Evolutionary conservation across 306 rosid species (phyloP).

Genomic region (Pyrus pyrifolia): DNA sequence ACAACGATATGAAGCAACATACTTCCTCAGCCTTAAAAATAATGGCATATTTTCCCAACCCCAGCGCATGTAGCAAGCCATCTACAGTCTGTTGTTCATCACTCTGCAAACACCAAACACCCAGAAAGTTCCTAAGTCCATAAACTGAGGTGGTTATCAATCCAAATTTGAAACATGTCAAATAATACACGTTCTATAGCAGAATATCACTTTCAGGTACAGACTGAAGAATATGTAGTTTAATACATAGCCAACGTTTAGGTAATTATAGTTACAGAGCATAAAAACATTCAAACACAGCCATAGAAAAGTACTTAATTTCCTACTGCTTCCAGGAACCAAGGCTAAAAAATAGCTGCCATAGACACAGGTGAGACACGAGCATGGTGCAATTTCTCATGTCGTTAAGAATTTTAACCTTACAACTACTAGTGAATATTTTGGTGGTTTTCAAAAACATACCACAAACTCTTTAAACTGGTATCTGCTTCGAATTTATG

Average conservation of each 20-base stretch:
- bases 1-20: slow-evolving; percentile 29
- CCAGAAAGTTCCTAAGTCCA: not conserved
- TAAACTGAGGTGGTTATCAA: not conserved
- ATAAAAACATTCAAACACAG: not conserved
- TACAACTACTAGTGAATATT: not conserved
- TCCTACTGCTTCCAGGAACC: not conserved
- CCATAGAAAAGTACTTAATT: not conserved
- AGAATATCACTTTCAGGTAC: not conserved
- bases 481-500: not conserved
- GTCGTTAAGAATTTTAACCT: not conserved
- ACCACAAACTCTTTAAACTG: not conserved
- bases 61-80: slow-evolving; percentile 65
- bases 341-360: not conserved
- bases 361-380: not conserved
- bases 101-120: slow-evolving; percentile 37
- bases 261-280: not conserved
- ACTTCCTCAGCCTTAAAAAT: slow-evolving; percentile 95
- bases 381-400: not conserved
- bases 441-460: not conserved
- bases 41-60: slow-evolving; percentile 77
- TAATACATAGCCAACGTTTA: no score
- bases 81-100: slow-evolving; percentile 73
- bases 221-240: not conserved
- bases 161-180: not conserved
- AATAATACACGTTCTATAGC: not conserved